phyloP scores from a whole-genome alignment of 768 basidiomycete genomes.

The Nidularia sp. region DNA sequence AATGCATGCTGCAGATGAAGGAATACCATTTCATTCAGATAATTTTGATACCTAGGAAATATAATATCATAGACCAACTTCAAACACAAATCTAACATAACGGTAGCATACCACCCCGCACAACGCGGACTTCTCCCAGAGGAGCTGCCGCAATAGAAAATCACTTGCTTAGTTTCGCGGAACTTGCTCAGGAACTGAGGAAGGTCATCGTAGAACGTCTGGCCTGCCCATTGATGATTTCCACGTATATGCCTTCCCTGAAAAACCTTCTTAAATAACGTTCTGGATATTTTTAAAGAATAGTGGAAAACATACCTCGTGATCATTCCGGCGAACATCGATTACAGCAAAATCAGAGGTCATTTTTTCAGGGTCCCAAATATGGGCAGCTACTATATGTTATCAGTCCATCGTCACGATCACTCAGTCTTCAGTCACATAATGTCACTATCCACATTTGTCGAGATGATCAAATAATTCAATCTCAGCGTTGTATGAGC shows the following conservation, averaged over 20 bases:
- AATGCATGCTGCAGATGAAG: slow-evolving; percentile 30
- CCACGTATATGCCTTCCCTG: slow-evolving; percentile 53
- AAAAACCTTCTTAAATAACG: no score
- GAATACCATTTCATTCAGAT: slow-evolving; percentile 25
- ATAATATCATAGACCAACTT: background rate
- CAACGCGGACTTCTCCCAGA: slow-evolving; percentile 49
- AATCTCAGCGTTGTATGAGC: no score
- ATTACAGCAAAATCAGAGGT: slow-evolving; percentile 34
- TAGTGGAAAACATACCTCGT: slow-evolving; percentile 24
- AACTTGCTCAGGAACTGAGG: slow-evolving; percentile 36
- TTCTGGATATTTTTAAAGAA: background rate
- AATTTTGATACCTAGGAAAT: slow-evolving; percentile 44
- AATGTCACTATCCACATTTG: no score
- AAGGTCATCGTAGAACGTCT: slow-evolving; percentile 45
- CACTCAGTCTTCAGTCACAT: no score
- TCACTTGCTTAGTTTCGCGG: slow-evolving; percentile 32
- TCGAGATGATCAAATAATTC: no score
- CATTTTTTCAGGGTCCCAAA: slow-evolving; percentile 11
- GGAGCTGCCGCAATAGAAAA: slow-evolving; percentile 54
- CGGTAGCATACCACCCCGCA: slow-evolving; percentile 42
- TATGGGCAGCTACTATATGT: slow-evolving; percentile 16
- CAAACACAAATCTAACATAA: background rate
- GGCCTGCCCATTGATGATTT: slow-evolving; percentile 44
- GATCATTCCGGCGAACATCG: slow-evolving; percentile 47
- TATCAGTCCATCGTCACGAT: no score